These are phyloP conservation scores for Stereocaulon alpinum DNA, from an alignment of 495 filamentous ascomycete genomes.

Conservation along the genomic window DNA sequence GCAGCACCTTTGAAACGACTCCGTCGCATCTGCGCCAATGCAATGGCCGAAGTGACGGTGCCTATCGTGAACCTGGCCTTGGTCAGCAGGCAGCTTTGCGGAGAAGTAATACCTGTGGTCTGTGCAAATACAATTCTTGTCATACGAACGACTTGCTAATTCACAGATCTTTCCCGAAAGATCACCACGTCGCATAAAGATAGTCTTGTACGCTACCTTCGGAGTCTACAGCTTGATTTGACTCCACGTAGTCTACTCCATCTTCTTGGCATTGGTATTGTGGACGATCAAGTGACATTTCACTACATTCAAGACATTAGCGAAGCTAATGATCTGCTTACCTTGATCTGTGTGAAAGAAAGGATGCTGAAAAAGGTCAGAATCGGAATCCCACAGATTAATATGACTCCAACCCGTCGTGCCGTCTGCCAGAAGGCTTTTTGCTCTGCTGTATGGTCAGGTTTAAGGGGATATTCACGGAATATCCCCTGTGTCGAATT, in stretches of 20 bases:
- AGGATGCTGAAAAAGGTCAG: neutral
- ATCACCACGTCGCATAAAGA: neutral
- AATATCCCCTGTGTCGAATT: constrained; percentile 2
- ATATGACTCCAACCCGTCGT: neutral
- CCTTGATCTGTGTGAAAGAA: neutral
- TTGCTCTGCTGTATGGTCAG: neutral
- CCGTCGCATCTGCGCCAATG: neutral
- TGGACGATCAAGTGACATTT: neutral
- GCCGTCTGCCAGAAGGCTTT: neutral
- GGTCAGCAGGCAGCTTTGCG: constrained; percentile 2
- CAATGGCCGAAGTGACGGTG: no score
- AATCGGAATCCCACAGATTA: neutral
- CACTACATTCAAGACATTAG: neutral
- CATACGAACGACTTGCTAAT: neutral
- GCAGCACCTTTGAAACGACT: neutral
- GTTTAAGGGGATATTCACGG: neutral
- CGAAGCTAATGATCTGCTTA: neutral
- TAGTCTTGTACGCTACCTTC: neutral
- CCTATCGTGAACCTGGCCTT: neutral
- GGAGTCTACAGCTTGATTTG: neutral
- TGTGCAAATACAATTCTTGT: neutral
- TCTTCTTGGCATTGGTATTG: neutral
- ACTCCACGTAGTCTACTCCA: neutral
- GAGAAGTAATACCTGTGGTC: neutral
- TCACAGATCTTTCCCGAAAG: neutral